phyloP scores from a whole-genome alignment of 805 yeast genomes.

The Saccharomycopsis vini region DNA sequence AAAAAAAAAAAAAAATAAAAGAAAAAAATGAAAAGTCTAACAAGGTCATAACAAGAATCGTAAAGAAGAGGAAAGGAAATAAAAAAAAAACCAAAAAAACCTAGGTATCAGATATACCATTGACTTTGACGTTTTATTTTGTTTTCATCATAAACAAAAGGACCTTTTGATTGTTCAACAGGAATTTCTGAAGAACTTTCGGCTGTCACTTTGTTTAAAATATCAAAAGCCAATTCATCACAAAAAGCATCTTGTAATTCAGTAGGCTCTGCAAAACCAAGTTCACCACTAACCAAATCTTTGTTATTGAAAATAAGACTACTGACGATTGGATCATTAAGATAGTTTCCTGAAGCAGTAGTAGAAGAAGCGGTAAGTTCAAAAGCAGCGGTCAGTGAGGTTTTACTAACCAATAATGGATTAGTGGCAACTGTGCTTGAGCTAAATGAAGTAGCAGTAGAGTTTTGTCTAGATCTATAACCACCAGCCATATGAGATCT shows the following conservation, averaged over 20 bases:
- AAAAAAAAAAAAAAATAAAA: too few species aligned
- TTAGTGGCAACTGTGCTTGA: not conserved
- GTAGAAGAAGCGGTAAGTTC: not conserved
- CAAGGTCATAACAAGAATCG: too few species aligned
- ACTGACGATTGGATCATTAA: slow-evolving; percentile 11
- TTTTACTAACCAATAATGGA: too few species aligned
- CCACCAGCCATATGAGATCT: not conserved
- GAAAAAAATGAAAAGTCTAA: too few species aligned
- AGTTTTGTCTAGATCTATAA: slow-evolving; percentile 15
- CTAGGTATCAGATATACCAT: not conserved
- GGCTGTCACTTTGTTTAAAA: slow-evolving; percentile 12
- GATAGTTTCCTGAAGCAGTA: not conserved
- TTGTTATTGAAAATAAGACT: slow-evolving; percentile 5
- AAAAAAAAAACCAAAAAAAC: not conserved
- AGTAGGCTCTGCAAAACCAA: not conserved
- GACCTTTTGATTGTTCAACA: not conserved
- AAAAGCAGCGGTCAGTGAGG: too few species aligned
- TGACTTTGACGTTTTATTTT: not conserved
- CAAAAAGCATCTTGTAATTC: slow-evolving; percentile 13
- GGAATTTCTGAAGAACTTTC: not conserved
- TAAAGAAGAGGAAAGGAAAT: too few species aligned
- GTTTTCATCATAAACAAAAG: not conserved
- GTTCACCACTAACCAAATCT: slow-evolving; percentile 1
- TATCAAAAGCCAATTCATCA: slow-evolving; percentile 15
- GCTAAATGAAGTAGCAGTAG: slow-evolving; percentile 16